phyloP scores from a whole-genome alignment of 805 yeast genomes.

The Cephaloascus fragrans region DNA sequence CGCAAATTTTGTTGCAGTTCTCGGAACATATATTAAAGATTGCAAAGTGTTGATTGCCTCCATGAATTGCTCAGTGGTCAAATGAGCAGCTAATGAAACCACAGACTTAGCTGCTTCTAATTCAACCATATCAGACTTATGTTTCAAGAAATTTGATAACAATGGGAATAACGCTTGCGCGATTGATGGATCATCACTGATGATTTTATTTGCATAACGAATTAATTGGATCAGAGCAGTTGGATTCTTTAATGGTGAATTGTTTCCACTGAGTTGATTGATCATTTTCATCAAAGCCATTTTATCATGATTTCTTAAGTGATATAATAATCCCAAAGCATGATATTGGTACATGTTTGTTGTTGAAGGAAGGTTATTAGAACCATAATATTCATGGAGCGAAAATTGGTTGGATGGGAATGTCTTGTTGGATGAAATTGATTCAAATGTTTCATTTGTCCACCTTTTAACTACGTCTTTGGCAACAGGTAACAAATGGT shows the following conservation, averaged over 20 bases:
- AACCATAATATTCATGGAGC: conserved; percentile 47
- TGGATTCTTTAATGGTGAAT: conserved; percentile 59
- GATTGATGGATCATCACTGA: conserved; percentile 62
- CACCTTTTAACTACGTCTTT: conserved; percentile 90
- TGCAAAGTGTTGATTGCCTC: conserved; percentile 68
- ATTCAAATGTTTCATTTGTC: conserved; percentile 89
- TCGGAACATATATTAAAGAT: conserved; percentile 72
- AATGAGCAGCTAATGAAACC: conserved; percentile 39
- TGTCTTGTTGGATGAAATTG: conserved; percentile 56
- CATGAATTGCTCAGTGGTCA: conserved; percentile 56
- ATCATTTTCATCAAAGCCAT: conserved; percentile 90
- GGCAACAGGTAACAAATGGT: conserved; percentile 82
- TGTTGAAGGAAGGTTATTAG: conserved; percentile 49
- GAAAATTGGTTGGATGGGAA: conserved; percentile 40
- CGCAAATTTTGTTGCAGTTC: conserved; percentile 84
- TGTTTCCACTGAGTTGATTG: conserved; percentile 58
- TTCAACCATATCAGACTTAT: conserved; percentile 82
- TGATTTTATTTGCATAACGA: conserved; percentile 65
- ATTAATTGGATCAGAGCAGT: conserved; percentile 81
- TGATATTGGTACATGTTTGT: conserved; percentile 89
- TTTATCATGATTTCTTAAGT: conserved; percentile 81
- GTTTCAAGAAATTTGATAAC: conserved; percentile 61
- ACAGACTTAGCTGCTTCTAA: conserved; percentile 84
- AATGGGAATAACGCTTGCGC: conserved; percentile 51
- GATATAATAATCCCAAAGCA: conserved; percentile 85